A percentile compares a stretch with the other conserved stretches of the same genome.
Conservation (phyloP, 495 filamentous ascomycete genomes). For the Daldinia grandis region DNA sequence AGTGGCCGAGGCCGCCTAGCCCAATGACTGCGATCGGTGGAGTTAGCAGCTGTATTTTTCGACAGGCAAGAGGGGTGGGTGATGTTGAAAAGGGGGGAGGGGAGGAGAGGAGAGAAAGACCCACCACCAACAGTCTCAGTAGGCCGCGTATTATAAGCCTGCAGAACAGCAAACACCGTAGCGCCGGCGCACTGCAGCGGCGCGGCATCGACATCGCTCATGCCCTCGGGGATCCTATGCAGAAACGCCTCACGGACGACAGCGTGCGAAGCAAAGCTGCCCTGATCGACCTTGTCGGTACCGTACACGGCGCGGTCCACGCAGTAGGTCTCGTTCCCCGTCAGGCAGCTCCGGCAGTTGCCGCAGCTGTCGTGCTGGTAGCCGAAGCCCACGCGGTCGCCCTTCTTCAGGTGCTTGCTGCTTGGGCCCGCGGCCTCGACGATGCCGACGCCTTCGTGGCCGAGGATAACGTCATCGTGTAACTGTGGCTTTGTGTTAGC, state of each 20-base stretch:
- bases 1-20: conserved; percentile 67
- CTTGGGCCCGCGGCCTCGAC: conserved; percentile 63
- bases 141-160: conserved; percentile 7
- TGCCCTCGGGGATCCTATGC: conserved; percentile 52
- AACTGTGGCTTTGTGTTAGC: conserved; percentile 17
- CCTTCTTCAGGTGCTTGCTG: conserved; percentile 63
- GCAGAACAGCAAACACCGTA: conserved; percentile 62
- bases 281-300: conserved; percentile 28
- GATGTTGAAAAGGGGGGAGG: not conserved
- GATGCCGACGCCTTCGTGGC: conserved; percentile 62
- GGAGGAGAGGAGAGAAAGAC: not conserved
- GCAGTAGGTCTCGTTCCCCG: conserved; percentile 44
- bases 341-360: conserved; percentile 48
- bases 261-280: conserved; percentile 37
- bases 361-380: conserved; percentile 63
- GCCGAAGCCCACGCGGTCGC: conserved; percentile 68
- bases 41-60: conserved; percentile 2
- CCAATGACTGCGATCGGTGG: conserved; percentile 60
- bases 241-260: conserved; percentile 48
- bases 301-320: conserved; percentile 27
- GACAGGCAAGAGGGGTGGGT: no score
- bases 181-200: conserved; percentile 68
- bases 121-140: conserved; percentile 32
- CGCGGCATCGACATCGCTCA: conserved; percentile 56
- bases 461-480: conserved; percentile 37